Conservation (phyloP, 2,329 filamentous ascomycete species). For the Aspergillus sp. region DNA sequence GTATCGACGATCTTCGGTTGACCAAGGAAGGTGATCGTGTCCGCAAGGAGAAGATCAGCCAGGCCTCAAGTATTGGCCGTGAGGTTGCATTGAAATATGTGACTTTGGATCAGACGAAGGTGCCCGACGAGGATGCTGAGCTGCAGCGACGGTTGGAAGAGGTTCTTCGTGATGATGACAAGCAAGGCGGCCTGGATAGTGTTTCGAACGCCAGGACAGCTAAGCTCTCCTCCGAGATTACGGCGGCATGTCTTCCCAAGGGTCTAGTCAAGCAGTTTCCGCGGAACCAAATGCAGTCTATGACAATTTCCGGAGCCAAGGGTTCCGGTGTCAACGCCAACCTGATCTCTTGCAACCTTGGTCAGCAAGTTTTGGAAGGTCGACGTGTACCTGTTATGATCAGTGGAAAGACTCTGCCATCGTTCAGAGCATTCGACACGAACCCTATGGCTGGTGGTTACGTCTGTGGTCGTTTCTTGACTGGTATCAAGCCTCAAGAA, state of each 20-base stretch:
- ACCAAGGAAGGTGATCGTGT: conserved; percentile 69
- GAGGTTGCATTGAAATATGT: conserved; percentile 83
- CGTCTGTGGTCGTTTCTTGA: conserved; percentile 93
- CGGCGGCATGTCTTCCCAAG: conserved; percentile 67
- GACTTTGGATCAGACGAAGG: conserved; percentile 61
- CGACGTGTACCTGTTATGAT: conserved; percentile 95
- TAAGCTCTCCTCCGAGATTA: conserved; percentile 70
- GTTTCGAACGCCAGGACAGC: conserved; percentile 68
- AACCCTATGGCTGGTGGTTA: conserved; percentile 86
- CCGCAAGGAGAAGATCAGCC: conserved; percentile 61
- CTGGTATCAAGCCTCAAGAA: conserved; percentile 91
- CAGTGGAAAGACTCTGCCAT: conserved; percentile 90
- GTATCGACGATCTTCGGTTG: conserved; percentile 89
- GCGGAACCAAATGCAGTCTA: conserved; percentile 96
- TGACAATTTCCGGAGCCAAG: conserved; percentile 96
- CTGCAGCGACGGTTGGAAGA: conserved; percentile 75
- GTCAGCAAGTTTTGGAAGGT: conserved; percentile 93
- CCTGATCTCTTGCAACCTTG: conserved; percentile 93
- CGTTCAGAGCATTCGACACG: conserved; percentile 87
- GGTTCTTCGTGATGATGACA: conserved; percentile 81
- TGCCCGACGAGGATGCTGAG: conserved; percentile 60
- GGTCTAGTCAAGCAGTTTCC: conserved; percentile 89
- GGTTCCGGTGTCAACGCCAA: conserved; percentile 90
- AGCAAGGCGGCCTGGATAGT: conserved; percentile 84
- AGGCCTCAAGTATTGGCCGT: conserved; percentile 64